Evolutionary conservation across 139 green algal genomes (phyloP), one percentile per base, ranked within the genome.

Genomic region (Coccomyxa sp.): DNA sequence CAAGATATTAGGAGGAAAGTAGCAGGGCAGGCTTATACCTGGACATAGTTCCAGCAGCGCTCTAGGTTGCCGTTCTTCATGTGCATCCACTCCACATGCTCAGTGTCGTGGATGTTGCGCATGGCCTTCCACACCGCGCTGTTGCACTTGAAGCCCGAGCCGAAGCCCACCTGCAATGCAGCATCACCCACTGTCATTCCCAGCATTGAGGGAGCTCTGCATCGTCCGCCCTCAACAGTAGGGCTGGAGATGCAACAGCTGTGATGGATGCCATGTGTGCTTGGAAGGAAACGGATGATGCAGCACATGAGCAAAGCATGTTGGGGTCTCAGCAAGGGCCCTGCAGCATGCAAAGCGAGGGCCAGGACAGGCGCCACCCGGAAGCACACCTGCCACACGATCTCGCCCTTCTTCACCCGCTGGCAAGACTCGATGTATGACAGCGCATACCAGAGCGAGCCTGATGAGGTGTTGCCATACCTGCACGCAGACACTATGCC

Each of bases 91-190:
- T 74, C 80, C 12, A 31, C 55, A 55, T 88, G 84, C 73, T 86
- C 50, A 14, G 82, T 84, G 81, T 93, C 83, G 75, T 69, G 83
- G 64, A 71, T 71, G 64, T 34, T 10, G 29, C 91, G 84, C 83
- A 94, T 86, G 7, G 92, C 89, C 6, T 82, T 81, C 94, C 93
- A 98, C 39, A 98, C 95, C 12, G 92, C 93, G 77, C 85, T 93
- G 90, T 98, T 98, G 91, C 92, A 97, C 91, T 98, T 98, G 88
- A 98, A 98, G 71, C 95, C 95, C 27, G 82, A 92, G 78, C 95
- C 95, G 84, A 98, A 71, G 64, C 64, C 64, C 64, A 71, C 64
- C 50, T 64, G 50, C 5, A 12, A n/a, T n/a, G 2, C 3, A 64
- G 3, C 50, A 6, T 22, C 50, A 64, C 50, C 22, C 2, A 3